These are phyloP conservation scores for Casaregolazyma suthepensis DNA, from an alignment of 1,139 yeast species.

Conservation along the genomic window DNA sequence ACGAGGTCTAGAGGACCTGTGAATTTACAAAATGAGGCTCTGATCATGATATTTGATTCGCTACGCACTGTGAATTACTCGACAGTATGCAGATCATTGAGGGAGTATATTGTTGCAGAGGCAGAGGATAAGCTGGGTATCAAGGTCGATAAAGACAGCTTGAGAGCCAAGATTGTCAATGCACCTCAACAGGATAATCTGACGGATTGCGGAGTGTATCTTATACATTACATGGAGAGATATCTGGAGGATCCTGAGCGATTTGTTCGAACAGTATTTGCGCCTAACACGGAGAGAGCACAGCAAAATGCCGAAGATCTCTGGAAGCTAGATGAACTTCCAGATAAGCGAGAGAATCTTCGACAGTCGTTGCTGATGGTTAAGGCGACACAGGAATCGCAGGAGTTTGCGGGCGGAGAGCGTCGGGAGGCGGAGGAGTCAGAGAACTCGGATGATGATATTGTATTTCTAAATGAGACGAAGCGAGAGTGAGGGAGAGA, in stretches of 20 bases:
- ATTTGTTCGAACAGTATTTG: conserved; percentile 49
- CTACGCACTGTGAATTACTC: conserved; percentile 44
- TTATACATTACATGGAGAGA: conserved; percentile 67
- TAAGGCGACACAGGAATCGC: not conserved
- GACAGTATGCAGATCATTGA: conserved; percentile 47
- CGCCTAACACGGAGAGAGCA: conserved; percentile 10
- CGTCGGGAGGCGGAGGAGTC: not conserved
- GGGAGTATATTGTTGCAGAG: conserved; percentile 59
- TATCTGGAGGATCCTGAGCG: conserved; percentile 50
- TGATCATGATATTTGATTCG: conserved; percentile 74
- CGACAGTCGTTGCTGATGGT: conserved; percentile 1
- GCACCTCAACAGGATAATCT: conserved; percentile 86
- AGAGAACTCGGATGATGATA: conserved; percentile 4
- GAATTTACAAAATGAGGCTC: conserved; percentile 32
- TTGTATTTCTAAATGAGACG: conserved; percentile 8
- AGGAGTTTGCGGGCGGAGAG: not conserved
- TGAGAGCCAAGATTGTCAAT: conserved; percentile 41
- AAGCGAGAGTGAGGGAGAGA: not conserved
- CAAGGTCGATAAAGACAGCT: conserved; percentile 41
- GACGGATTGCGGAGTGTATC: conserved; percentile 94
- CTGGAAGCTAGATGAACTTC: conserved; percentile 15
- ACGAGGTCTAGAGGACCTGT: conserved; percentile 10
- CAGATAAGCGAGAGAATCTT: conserved; percentile 9
- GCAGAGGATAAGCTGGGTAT: conserved; percentile 56
- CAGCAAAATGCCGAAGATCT: conserved; percentile 14